Conservation (phyloP, 2,329 filamentous ascomycete species). For the Zymoseptoria ardabiliae region DNA sequence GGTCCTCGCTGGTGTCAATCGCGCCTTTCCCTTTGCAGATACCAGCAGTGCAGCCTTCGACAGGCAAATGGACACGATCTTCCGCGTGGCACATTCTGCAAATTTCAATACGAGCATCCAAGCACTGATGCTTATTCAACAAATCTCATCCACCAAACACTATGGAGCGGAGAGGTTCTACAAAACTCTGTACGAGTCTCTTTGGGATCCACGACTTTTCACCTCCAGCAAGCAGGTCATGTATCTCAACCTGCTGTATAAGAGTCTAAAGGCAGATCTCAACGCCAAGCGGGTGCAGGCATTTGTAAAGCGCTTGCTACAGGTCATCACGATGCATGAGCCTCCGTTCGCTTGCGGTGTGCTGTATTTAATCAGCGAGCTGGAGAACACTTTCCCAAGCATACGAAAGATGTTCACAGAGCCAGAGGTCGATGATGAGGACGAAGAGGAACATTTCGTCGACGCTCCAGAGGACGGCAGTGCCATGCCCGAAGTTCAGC, state of each 20-base stretch:
- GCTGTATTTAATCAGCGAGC: slow-evolving; percentile 79
- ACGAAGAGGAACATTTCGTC: slow-evolving; percentile 61
- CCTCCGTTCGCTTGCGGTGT: slow-evolving; percentile 87
- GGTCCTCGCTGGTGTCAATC: slow-evolving; percentile 88
- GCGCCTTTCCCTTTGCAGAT: slow-evolving; percentile 86
- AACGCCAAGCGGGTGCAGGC: slow-evolving; percentile 89
- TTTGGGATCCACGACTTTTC: slow-evolving; percentile 80
- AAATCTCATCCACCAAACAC: slow-evolving; percentile 74
- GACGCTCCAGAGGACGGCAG: slow-evolving; percentile 55
- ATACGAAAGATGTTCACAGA: slow-evolving; percentile 72
- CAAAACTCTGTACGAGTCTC: slow-evolving; percentile 86
- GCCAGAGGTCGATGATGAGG: slow-evolving; percentile 68
- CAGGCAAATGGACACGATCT: slow-evolving; percentile 85
- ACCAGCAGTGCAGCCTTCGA: slow-evolving; percentile 74
- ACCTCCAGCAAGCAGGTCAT: slow-evolving; percentile 91
- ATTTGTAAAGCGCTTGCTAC: slow-evolving; percentile 87
- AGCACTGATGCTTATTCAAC: slow-evolving; percentile 88
- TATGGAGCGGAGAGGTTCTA: slow-evolving; percentile 87
- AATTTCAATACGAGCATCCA: slow-evolving; percentile 99
- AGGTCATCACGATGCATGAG: slow-evolving; percentile 80
- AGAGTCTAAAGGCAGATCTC: slow-evolving; percentile 81
- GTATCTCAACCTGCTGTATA: slow-evolving; percentile 86
- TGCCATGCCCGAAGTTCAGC: slow-evolving; percentile 29
- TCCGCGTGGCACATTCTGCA: slow-evolving; percentile 91
- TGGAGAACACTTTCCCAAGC: slow-evolving; percentile 72